Conservation (phyloP, 2,329 filamentous ascomycete genomes). For the Elsinoe australis region DNA sequence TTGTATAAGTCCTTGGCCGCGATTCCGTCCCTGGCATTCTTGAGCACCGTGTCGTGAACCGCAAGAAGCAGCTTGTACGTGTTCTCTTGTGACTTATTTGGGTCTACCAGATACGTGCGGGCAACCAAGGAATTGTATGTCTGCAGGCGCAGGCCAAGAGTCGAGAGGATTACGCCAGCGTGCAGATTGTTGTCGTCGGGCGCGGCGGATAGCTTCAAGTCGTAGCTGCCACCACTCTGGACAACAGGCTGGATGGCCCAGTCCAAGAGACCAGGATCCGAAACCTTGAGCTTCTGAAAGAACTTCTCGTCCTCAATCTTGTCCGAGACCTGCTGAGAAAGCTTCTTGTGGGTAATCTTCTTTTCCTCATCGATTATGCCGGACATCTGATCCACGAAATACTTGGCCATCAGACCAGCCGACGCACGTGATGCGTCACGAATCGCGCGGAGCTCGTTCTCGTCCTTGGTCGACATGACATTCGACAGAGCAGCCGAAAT, state of each 20-base stretch:
- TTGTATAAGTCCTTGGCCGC: constrained; percentile 82
- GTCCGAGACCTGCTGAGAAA: constrained; percentile 79
- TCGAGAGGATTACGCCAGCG: constrained; percentile 86
- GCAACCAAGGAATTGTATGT: constrained; percentile 90
- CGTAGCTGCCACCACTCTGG: constrained; percentile 93
- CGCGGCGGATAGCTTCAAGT: constrained; percentile 70
- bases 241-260: constrained; percentile 88
- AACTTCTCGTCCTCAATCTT: constrained; percentile 93
- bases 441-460: constrained; percentile 87
- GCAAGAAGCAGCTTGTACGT: constrained; percentile 84
- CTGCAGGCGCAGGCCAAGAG: constrained; percentile 87
- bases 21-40: constrained; percentile 80
- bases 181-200: constrained; percentile 76
- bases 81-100: constrained; percentile 88
- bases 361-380: constrained; percentile 92
- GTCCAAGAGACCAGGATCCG: constrained; percentile 80
- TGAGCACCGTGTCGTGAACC: constrained; percentile 83
- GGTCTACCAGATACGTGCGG: constrained; percentile 91
- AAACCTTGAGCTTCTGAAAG: constrained; percentile 79
- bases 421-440: constrained; percentile 90
- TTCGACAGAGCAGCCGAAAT: constrained; percentile 73
- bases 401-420: constrained; percentile 88
- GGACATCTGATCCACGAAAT: constrained; percentile 98
- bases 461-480: constrained; percentile 88
- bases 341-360: constrained; percentile 81